Base-by-base conservation (phyloP, 139 green algal genomes). In the Edaphochlamys debaryana region DNA sequence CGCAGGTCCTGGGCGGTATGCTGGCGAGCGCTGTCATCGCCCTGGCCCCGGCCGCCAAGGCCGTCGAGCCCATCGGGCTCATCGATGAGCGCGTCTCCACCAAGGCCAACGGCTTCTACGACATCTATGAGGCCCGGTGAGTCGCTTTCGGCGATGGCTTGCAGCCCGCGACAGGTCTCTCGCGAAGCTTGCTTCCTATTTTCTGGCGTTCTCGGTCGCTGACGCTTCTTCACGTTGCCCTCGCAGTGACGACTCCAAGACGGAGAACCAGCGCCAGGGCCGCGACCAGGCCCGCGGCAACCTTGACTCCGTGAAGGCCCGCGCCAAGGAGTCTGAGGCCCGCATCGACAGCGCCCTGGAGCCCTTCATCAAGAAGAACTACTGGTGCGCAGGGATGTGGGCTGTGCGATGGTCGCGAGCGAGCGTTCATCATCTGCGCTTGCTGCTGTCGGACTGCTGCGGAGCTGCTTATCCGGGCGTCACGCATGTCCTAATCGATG, bases 61-160 rank as follows among this genome's bases (percentile, higher is more conserved):
- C 87, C 68, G 88, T 84, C 20, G 92, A 87, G 38, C 85, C 94
- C 50, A 87, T 97, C 9, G 95, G 97, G 70, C 80, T 98, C 32
- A 87, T 94, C 54, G 95, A 98, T 86, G 93, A 97, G 90, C 90
- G 94, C n/a, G n/a, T n/a, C 77, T 87, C 90, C 62, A 90, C 80
- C 38, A 84, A 58, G 30, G 34, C 84, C 15, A 91, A 36, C 5
- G 95, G 95, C 62, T 98, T 96, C 54, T 92, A 98, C 85, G 71
- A 98, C 66, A 98, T 98, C 92, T 98, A 98, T 82, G 95, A 98
- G 93, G 80, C 60, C 25, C 60, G 80, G 76, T 82, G 36, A 81
- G 45, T 54, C 45, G 22, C 54, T 63, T 27, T 63, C 54, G 22
- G 54, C 11, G 4, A 63, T 29, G 29, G 5, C 23, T 37, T 38